Percentiles rank a stretch among this genome's conserved stretches.
These are phyloP conservation scores for Alternaria ethzedia DNA, from an alignment of 2,329 filamentous ascomycete genomes.

Conservation along the genomic window DNA sequence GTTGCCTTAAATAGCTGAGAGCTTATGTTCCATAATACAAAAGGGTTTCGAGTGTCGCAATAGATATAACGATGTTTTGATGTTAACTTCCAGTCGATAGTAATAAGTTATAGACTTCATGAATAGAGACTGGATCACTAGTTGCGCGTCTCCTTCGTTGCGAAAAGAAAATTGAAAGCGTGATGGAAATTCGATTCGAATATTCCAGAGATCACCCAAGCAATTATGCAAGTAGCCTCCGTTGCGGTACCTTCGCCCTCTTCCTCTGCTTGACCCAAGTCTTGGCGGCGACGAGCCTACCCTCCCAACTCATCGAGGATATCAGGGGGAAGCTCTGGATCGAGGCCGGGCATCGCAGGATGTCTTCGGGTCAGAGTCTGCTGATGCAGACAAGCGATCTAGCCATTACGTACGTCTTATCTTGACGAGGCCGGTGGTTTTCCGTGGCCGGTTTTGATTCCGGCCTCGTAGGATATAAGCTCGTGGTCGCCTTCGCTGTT, in stretches of 20 bases:
- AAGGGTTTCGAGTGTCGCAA: neutral
- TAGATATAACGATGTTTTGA: neutral
- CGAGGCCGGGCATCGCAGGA: conserved; percentile 11
- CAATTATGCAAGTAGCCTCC: neutral
- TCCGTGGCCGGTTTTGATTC: conserved; percentile 39
- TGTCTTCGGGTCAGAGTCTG: conserved; percentile 16
- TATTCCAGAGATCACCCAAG: neutral
- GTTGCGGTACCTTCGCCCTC: neutral
- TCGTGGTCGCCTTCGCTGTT: conserved; percentile 20
- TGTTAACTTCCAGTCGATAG: neutral
- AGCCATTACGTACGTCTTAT: conserved; percentile 48
- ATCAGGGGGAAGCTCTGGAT: neutral
- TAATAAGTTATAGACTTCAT: neutral
- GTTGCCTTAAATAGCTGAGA: neutral
- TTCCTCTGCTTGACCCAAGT: conserved; percentile 2
- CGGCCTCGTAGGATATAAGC: conserved; percentile 45
- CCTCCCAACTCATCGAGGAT: neutral
- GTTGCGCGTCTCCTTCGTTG: neutral
- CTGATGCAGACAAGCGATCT: conserved; percentile 30
- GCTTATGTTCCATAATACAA: too few relatives aligned
- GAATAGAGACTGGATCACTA: neutral
- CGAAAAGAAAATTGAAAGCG: neutral
- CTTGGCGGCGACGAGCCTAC: conserved; percentile 25
- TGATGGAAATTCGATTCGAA: neutral
- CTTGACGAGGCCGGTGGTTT: conserved; percentile 45